phyloP scores from a whole-genome alignment of 2,329 filamentous ascomycete genomes.

The Neopestalotiopsis sp. region DNA sequence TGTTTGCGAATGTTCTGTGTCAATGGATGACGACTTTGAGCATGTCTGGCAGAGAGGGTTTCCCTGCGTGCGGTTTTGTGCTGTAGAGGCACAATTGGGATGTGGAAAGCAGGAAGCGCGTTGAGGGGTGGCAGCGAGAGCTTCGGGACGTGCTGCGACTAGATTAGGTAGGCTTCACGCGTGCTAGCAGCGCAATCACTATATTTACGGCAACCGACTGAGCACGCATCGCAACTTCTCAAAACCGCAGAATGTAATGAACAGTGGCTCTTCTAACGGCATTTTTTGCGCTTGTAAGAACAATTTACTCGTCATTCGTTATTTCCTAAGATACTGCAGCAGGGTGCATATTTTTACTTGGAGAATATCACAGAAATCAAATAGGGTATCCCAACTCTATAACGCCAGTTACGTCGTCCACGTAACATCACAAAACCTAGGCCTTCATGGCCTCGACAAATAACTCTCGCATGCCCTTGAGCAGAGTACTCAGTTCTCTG shows the following conservation, averaged over 20 bases:
- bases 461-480: slow-evolving; percentile 83
- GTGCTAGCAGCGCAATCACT: neutral
- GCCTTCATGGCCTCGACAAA: slow-evolving; percentile 72
- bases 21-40: neutral
- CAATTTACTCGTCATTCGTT: neutral
- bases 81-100: neutral
- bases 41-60: neutral
- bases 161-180: neutral
- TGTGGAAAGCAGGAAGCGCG: slow-evolving; percentile 2
- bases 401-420: neutral
- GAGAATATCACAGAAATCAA: neutral
- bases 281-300: neutral
- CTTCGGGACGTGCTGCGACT: neutral
- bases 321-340: neutral
- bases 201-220: no score
- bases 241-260: neutral
- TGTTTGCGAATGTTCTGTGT: slow-evolving; percentile 25
- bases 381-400: neutral
- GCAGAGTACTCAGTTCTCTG: slow-evolving; percentile 71
- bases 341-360: neutral
- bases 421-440: slow-evolving; percentile 27
- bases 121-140: slow-evolving; percentile 11
- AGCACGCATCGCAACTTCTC: neutral
- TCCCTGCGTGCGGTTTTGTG: neutral
- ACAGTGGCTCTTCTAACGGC: neutral